Base-by-base conservation (phyloP, 202 grass and related monocot genomes). In the Saccharum hybrid region DNA sequence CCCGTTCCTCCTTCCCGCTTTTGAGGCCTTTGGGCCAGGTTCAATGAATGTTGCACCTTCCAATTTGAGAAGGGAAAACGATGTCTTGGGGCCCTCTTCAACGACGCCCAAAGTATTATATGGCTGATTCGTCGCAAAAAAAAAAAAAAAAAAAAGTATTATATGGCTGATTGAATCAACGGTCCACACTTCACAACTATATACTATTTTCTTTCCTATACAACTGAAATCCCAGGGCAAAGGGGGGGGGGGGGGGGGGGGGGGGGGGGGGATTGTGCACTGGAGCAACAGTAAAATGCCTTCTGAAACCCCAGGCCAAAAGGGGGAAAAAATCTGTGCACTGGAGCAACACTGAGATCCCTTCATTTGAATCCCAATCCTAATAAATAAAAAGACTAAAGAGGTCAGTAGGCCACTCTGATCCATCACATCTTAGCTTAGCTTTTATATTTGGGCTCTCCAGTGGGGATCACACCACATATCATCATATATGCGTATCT, bases 31-130 rank as follows among this genome's bases (percentile, higher is more conserved):
- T 64, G 8, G 66, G 11, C 66, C 37, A 89, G 82, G 66, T 85
- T 82, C 87, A 82, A 31, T 67, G 87, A 82, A 82, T 67, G 13
- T 37, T 8, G 57, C n/a, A 0, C 34, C 28, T 10, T 57, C 15
- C 28, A 13, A 3, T 30, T 14, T 4, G 40, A 49, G 76, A 71
- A 69, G 68, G 42, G 12, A 45, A 39, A 63, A 40, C 18, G 16
- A 66, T 48, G 9, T 43, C 15, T 49, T 79, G 15, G 68, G 31
- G 1, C 41, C 52, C 64, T 19, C 41, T 49, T 18, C 46, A 16
- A 49, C 46, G 48, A 18, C 48, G 14, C 1, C 48, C 14, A 18
- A 51, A 18, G 13, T 18, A 33, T 33, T 33, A 16, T 6, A 51
- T 18, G 48, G 48, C 15, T 18, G n/a, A n/a, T n/a, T n/a, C n/a